Evolutionary conservation across 257 asterid genomes (phyloP).

Genomic region (Parsonsia alboflavescens): DNA sequence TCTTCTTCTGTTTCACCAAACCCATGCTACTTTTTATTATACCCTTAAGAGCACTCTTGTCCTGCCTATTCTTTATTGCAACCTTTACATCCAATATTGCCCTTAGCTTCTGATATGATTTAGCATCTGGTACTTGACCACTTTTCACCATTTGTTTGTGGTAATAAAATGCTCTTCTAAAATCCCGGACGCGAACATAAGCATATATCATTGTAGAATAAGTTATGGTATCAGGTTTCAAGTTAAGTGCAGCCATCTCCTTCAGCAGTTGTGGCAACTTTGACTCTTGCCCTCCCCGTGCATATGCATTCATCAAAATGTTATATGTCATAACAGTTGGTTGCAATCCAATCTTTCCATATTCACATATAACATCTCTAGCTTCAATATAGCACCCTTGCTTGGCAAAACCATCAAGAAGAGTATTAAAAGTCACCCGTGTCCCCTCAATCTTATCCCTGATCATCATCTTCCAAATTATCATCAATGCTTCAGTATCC

Average conservation of each 20-base stretch:
- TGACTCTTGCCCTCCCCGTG: slow-evolving; percentile 80
- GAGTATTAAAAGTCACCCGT: slow-evolving; percentile 69
- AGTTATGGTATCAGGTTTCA: slow-evolving; percentile 83
- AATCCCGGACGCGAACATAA: slow-evolving; percentile 82
- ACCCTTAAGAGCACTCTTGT: slow-evolving; percentile 84
- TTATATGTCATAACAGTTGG: slow-evolving; percentile 94
- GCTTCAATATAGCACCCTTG: slow-evolving; percentile 78
- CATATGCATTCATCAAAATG: slow-evolving; percentile 88
- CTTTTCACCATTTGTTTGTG: slow-evolving; percentile 86
- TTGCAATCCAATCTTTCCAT: slow-evolving; percentile 68
- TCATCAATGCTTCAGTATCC: slow-evolving; percentile 72
- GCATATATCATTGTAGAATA: slow-evolving; percentile 92
- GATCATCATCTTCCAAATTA: slow-evolving; percentile 83
- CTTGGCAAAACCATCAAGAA: slow-evolving; percentile 86
- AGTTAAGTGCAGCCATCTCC: slow-evolving; percentile 74
- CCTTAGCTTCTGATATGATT: slow-evolving; percentile 75
- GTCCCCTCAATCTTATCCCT: slow-evolving; percentile 57
- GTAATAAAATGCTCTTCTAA: slow-evolving; percentile 79
- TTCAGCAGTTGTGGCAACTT: slow-evolving; percentile 79
- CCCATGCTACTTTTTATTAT: slow-evolving; percentile 70
- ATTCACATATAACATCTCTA: slow-evolving; percentile 72
- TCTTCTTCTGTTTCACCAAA: slow-evolving; percentile 59
- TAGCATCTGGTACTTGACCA: slow-evolving; percentile 74
- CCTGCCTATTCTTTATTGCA: slow-evolving; percentile 66
- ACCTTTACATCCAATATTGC: slow-evolving; percentile 73